Evolutionary conservation across 2,329 filamentous ascomycete species (phyloP).

Genomic region (Fusarium sp.): DNA sequence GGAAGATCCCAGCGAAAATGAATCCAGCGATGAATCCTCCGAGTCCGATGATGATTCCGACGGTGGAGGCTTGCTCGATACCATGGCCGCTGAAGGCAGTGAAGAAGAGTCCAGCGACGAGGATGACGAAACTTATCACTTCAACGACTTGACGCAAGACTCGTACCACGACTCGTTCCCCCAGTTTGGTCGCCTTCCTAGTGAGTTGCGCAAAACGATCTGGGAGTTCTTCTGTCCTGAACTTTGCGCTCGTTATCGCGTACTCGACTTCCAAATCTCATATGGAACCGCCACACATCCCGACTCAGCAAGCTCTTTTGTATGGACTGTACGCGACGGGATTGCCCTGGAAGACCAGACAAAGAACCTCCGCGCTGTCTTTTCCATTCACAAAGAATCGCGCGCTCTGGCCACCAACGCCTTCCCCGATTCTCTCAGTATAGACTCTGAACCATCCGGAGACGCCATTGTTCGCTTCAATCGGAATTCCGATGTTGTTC

Average conservation of each 20-base stretch:
- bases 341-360: slow-evolving; percentile 48
- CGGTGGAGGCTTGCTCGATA: slow-evolving; percentile 41
- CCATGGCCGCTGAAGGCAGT: slow-evolving; percentile 43
- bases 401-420: slow-evolving; percentile 49
- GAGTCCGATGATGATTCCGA: slow-evolving; percentile 36
- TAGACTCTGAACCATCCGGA: slow-evolving; percentile 41
- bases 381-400: slow-evolving; percentile 54
- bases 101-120: slow-evolving; percentile 38
- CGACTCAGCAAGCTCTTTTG: slow-evolving; percentile 1
- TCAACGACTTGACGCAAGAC: background rate
- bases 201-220: slow-evolving; percentile 49
- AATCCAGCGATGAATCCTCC: slow-evolving; percentile 14
- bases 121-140: background rate
- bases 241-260: slow-evolving; percentile 43
- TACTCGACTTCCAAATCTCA: slow-evolving; percentile 46
- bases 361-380: slow-evolving; percentile 45
- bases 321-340: slow-evolving; percentile 42
- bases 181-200: slow-evolving; percentile 47
- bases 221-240: slow-evolving; percentile 53
- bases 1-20: background rate
- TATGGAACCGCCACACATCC: slow-evolving; percentile 23
- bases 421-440: slow-evolving; percentile 51
- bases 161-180: slow-evolving; percentile 34
- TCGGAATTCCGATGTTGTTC: slow-evolving; percentile 49
- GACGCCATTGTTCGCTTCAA: slow-evolving; percentile 50